Percentiles rank a stretch among this genome's conserved stretches.
Conservation (phyloP, 164 flowering plant genomes). For the Umbellularia californica region DNA sequence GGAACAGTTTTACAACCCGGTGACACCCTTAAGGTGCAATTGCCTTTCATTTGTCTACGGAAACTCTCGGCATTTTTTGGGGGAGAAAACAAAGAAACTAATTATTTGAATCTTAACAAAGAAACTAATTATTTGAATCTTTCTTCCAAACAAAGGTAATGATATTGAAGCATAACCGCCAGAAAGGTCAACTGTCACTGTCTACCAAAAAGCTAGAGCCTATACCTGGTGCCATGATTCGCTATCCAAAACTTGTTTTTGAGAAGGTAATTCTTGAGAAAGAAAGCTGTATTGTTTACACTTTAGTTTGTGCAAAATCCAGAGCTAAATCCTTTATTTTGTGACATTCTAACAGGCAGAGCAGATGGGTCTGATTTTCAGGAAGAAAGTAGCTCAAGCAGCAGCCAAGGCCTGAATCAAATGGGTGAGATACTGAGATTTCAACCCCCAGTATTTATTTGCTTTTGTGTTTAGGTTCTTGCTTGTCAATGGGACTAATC, state of each 20-base stretch:
- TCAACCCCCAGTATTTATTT: conserved; percentile 77
- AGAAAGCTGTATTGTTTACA: background rate
- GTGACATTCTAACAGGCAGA: conserved; percentile 59
- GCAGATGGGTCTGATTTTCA: conserved; percentile 98
- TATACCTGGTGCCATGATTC: conserved; percentile 99
- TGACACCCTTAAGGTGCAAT: conserved; percentile 80
- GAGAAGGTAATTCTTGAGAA: conserved; percentile 61
- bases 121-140: conserved; percentile 16
- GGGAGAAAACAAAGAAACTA: background rate
- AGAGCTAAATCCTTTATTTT: background rate
- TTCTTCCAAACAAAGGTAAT: conserved; percentile 50
- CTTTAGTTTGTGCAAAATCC: background rate
- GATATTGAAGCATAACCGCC: conserved; percentile 96
- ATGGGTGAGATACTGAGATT: conserved; percentile 87
- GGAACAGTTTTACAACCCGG: conserved; percentile 95
- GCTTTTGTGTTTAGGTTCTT: background rate
- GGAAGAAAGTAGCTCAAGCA: conserved; percentile 98
- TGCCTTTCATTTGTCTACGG: background rate
- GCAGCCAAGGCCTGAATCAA: conserved; percentile 89
- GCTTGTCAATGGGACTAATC: background rate
- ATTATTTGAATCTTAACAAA: conserved; percentile 15
- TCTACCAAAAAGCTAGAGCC: conserved; percentile 98
- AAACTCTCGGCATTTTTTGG: background rate
- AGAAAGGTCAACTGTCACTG: conserved; percentile 91
- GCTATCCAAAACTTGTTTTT: conserved; percentile 91